Conservation (phyloP, 2,329 filamentous ascomycete genomes). For the Colletotrichum sp. region DNA sequence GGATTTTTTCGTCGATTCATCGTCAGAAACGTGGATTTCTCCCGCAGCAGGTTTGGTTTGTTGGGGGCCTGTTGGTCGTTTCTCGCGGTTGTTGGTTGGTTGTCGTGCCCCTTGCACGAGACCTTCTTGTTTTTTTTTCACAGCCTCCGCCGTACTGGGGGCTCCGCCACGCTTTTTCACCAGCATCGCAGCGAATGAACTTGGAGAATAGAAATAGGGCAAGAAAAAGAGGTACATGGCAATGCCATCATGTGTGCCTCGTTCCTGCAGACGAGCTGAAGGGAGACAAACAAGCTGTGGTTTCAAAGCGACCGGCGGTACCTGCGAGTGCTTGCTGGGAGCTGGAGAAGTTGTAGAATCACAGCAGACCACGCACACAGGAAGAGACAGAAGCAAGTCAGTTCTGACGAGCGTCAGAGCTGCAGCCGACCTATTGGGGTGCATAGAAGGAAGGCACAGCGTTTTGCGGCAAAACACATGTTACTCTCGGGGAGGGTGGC, state of each 20-base stretch:
- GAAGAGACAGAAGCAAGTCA: not conserved
- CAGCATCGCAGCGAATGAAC: not conserved
- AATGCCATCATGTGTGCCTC: not conserved
- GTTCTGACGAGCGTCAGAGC: not conserved
- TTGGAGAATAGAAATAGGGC: not conserved
- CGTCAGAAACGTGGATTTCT: not conserved
- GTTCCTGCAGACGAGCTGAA: conserved; percentile 1
- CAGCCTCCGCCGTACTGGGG: not conserved
- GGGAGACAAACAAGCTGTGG: not conserved
- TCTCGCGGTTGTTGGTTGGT: not conserved
- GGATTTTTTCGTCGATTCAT: not conserved
- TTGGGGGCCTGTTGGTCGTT: not conserved
- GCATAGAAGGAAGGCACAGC: not conserved
- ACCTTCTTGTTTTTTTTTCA: not conserved
- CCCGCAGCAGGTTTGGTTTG: not conserved
- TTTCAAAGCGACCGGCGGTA: not conserved
- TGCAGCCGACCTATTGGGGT: not conserved
- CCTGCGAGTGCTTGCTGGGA: not conserved
- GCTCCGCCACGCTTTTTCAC: not conserved
- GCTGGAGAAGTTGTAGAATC: not conserved
- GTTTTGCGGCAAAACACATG: not conserved
- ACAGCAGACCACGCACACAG: not conserved
- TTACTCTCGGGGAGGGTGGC: not conserved
- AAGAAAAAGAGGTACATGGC: not conserved
- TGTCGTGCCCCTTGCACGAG: not conserved